Base-by-base conservation (phyloP, 2,329 filamentous ascomycete species). In the Penicillium sp. region DNA sequence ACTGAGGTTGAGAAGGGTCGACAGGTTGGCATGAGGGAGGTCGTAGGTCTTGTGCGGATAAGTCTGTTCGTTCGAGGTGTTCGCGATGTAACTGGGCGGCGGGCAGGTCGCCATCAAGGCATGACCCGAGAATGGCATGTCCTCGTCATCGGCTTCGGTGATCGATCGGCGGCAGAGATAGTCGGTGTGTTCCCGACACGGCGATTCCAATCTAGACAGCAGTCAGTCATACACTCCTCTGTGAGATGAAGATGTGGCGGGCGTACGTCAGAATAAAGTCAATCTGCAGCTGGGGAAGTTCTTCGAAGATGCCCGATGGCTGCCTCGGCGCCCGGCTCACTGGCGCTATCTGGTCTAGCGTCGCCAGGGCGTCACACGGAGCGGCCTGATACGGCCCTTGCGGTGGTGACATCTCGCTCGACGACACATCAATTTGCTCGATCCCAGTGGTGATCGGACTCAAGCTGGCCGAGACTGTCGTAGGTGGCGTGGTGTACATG, bases 21-120 rank as follows among this genome's bases (percentile, higher is more conserved):
- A 75, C 43, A 98, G 77, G 62, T 93, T 88, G 33, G 79, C 79
- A 64, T 85, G 87, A 52, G 78, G 82, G 6, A 93, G 73, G 64
- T 93, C 85, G 72, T 88, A 91, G 43, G 90, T 90, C 66, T 87
- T 81, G 64, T 84, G 81, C 45, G 77, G 77, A 61, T 82, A 82
- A 41, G 73, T 69, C 29, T 80, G 75, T 42, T 76, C 71, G 41
- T 62, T 56, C 2, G 79, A 77, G 32, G 77, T 74, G 38, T 72
- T 72, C 52, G 73, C 70, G 57, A 83, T 77, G 60, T 82, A 78
- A 51, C 74, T 77, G 45, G 83, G 80, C 5, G 90, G 88, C 41
- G 91, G 90, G 64, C 88, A 95, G 15, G 86, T 87, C 15, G 88
- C 87, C 91, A 97, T 97, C 58, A 97, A 75, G 4, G 88, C 90